Percentiles rank a stretch among this genome's conserved stretches.
These are phyloP conservation scores for Aureobasidium vineae DNA, from an alignment of 2,329 filamentous ascomycete species.

Conservation along the genomic window DNA sequence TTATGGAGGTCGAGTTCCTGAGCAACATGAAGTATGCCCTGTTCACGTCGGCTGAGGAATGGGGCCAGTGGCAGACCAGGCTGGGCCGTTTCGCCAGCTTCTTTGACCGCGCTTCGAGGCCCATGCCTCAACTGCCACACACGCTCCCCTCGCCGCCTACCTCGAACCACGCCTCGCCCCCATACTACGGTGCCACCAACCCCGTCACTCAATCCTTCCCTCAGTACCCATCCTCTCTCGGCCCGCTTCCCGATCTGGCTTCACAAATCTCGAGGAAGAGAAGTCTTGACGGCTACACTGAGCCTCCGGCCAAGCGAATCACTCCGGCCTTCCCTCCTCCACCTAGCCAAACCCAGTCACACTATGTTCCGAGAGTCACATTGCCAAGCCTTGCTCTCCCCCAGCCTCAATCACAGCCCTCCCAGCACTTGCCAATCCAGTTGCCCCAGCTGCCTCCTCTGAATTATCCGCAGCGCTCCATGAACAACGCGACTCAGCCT, in stretches of 20 bases:
- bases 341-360: neutral
- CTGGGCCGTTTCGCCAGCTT: constrained; percentile 80
- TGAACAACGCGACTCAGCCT: constrained; percentile 70
- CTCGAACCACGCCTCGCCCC: constrained; percentile 53
- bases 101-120: constrained; percentile 64
- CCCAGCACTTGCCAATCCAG: constrained; percentile 37
- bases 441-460: constrained; percentile 60
- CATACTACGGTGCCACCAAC: constrained; percentile 39
- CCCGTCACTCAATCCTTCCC: constrained; percentile 36
- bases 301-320: constrained; percentile 57
- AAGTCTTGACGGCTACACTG: constrained; percentile 55
- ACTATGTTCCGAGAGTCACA: constrained; percentile 47
- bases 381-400: constrained; percentile 70
- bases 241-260: constrained; percentile 43
- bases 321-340: constrained; percentile 25
- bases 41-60: constrained; percentile 79
- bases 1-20: constrained; percentile 99
- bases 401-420: constrained; percentile 47
- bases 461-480: constrained; percentile 58
- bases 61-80: constrained; percentile 82
- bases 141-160: constrained; percentile 53
- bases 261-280: constrained; percentile 52
- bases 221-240: constrained; percentile 46
- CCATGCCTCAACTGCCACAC: constrained; percentile 43
- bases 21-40: constrained; percentile 98